These are phyloP conservation scores for Cotoneaster glaucophyllus DNA, from an alignment of 306 rosid genomes.

Conservation along the genomic window DNA sequence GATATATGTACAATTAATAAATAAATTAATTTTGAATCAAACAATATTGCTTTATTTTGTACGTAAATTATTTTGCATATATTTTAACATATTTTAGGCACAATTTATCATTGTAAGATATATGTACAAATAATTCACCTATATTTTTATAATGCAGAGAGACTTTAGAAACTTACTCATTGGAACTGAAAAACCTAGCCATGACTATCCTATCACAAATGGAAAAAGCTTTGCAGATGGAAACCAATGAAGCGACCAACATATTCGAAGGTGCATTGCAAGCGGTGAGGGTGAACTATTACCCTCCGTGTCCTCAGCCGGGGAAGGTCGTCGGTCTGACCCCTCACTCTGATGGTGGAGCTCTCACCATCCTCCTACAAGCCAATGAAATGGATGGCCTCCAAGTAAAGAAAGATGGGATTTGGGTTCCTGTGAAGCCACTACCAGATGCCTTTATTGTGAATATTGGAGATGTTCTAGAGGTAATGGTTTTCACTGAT, in stretches of 20 bases:
- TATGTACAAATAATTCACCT: too few relatives aligned
- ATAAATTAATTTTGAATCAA: too few relatives aligned
- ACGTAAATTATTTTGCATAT: too few relatives aligned
- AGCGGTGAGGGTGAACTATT: constrained; percentile 41
- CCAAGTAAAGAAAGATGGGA: constrained; percentile 30
- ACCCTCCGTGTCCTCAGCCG: constrained; percentile 42
- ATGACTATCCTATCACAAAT: constrained; percentile 3
- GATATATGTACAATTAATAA: too few relatives aligned
- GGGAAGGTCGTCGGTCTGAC: constrained; percentile 30
- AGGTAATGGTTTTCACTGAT: constrained; percentile 8
- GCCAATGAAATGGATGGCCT: constrained; percentile 24
- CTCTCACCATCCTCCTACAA: constrained; percentile 35
- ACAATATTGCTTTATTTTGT: too few relatives aligned
- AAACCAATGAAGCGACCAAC: constrained; percentile 16
- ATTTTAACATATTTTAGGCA: too few relatives aligned
- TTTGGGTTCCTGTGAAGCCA: constrained; percentile 23
- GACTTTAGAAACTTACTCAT: constrained; percentile 27
- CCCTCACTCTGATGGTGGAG: constrained; percentile 36
- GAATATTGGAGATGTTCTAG: constrained; percentile 27
- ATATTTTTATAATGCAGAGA: constrained; percentile 23
- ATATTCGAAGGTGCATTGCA: constrained; percentile 23
- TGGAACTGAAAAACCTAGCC: constrained; percentile 17
- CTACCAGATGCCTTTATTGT: constrained; percentile 18
- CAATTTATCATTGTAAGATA: too few relatives aligned
- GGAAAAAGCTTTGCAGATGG: constrained; percentile 24